Evolutionary conservation across 768 basidiomycete species (phyloP).

Genomic region (Thelephora ganbajun): DNA sequence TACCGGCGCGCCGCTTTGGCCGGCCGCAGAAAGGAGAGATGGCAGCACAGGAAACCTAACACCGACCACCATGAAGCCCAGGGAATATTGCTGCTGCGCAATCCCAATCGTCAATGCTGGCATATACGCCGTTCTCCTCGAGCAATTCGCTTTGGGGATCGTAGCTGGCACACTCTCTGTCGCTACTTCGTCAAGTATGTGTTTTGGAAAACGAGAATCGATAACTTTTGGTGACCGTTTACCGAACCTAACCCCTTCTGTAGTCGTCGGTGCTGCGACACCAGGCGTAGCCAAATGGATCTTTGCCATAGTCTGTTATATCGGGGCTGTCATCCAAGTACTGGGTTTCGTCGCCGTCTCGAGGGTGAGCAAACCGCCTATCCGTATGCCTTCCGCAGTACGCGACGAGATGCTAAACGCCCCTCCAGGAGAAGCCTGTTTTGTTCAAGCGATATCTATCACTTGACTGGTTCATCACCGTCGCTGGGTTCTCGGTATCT

Average conservation of each 20-base stretch:
- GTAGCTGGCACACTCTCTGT: constrained; percentile 61
- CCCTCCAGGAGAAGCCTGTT: constrained; percentile 44
- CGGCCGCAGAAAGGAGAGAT: not conserved
- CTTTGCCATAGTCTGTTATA: constrained; percentile 63
- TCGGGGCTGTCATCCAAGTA: constrained; percentile 62
- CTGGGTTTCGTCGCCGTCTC: constrained; percentile 81
- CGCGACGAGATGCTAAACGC: not conserved
- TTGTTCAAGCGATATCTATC: constrained; percentile 57
- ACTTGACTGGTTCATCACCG: constrained; percentile 39
- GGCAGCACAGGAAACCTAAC: not conserved
- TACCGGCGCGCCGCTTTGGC: not conserved
- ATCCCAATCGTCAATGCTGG: constrained; percentile 86
- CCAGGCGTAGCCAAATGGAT: constrained; percentile 65
- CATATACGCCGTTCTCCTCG: constrained; percentile 65
- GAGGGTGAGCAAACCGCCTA: constrained; percentile 29
- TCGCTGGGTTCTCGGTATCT: constrained; percentile 59
- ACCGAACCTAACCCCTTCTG: not conserved
- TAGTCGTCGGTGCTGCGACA: constrained; percentile 80
- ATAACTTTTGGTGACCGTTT: not conserved
- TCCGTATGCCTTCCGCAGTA: not conserved
- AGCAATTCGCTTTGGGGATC: constrained; percentile 60
- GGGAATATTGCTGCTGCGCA: constrained; percentile 89
- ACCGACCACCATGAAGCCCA: constrained; percentile 40
- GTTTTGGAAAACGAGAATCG: not conserved
- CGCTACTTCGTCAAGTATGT: constrained; percentile 69